Evolutionary conservation across 2,329 filamentous ascomycete genomes (phyloP).

Genomic region (Neospermospora avenae): DNA sequence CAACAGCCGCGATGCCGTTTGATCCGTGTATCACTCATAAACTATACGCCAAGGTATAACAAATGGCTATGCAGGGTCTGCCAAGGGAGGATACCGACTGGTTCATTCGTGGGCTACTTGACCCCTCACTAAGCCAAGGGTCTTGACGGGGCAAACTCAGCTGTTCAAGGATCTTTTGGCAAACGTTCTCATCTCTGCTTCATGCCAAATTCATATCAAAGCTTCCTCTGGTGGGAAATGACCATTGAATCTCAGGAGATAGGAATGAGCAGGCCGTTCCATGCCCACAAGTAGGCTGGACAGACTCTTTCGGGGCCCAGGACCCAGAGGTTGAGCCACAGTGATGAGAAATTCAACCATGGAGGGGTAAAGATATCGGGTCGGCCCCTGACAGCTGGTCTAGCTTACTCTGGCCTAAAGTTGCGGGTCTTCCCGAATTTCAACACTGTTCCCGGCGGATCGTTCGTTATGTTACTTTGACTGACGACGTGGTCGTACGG

Average conservation of each 20-base stretch:
- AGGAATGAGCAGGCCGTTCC: background rate
- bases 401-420: background rate
- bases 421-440: constrained; percentile 6
- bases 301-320: background rate
- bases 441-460: background rate
- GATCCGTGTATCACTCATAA: background rate
- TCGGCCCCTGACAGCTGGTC: background rate
- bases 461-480: background rate
- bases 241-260: background rate
- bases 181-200: background rate
- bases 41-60: background rate
- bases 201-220: background rate
- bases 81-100: background rate
- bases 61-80: background rate
- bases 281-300: background rate
- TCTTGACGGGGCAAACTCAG: background rate
- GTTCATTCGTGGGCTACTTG: constrained; percentile 1
- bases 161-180: constrained; percentile 10
- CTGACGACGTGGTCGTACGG: background rate
- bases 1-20: background rate
- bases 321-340: background rate
- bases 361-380: background rate
- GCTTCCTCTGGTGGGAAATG: background rate
- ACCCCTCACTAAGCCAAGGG: constrained; percentile 4
- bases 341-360: background rate